Evolutionary conservation across 805 yeast species (phyloP).

Genomic region (Ogataea paraovalis): DNA sequence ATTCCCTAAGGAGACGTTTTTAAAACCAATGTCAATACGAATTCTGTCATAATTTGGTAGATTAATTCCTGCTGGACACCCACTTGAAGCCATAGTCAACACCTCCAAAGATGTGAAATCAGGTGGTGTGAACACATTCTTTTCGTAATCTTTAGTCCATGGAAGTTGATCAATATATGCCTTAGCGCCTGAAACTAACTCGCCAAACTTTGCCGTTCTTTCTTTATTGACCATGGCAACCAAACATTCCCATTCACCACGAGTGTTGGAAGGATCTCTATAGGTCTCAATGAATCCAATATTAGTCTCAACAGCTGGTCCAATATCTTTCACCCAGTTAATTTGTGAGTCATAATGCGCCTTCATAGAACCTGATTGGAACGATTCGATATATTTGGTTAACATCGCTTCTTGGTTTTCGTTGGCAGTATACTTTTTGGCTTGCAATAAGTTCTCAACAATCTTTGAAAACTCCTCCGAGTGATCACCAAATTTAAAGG

Average conservation of each 20-base stretch:
- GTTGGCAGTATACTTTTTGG: constrained; percentile 64
- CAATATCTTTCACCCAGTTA: constrained; percentile 82
- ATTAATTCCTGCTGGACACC: constrained; percentile 90
- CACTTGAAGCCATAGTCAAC: constrained; percentile 82
- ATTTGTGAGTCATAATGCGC: constrained; percentile 83
- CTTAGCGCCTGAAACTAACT: constrained; percentile 64
- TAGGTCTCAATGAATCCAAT: constrained; percentile 91
- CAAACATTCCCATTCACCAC: constrained; percentile 92
- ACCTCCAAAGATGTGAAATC: constrained; percentile 91
- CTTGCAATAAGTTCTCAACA: constrained; percentile 50
- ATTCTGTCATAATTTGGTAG: constrained; percentile 92
- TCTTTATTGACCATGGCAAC: constrained; percentile 89
- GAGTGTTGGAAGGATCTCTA: constrained; percentile 86
- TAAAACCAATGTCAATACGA: constrained; percentile 77
- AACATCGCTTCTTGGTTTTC: constrained; percentile 67
- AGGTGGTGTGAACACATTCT: constrained; percentile 85
- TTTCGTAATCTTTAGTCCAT: constrained; percentile 74
- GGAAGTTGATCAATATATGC: constrained; percentile 65
- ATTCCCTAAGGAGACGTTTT: constrained; percentile 86
- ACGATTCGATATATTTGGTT: constrained; percentile 61
- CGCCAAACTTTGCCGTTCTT: constrained; percentile 74
- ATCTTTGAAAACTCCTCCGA: constrained; percentile 57
- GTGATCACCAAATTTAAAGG: constrained; percentile 77
- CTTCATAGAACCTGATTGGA: constrained; percentile 76
- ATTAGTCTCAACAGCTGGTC: constrained; percentile 75